Evolutionary conservation across 1,139 yeast genomes (phyloP), one percentile per base, ranked within the genome.

Genomic region (Kodamaea suecica): DNA sequence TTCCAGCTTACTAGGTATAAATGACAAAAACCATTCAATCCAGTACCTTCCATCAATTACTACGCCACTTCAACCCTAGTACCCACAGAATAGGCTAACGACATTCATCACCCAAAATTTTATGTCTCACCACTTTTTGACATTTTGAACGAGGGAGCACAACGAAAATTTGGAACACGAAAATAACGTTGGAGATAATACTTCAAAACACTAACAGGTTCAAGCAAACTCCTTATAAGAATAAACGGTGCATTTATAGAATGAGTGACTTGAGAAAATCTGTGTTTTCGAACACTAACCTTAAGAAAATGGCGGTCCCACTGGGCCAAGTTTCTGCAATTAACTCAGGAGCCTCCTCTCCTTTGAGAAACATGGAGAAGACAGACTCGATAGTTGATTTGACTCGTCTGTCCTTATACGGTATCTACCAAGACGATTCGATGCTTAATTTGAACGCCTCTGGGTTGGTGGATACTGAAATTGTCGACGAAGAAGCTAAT

Each of bases 321-420:
- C 13, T n/a, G 12, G 36, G 38, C 11, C 30, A 36, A 25, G 14
- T 23, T 2, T 38, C 42, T 4, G 40, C 37, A 11, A 15, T 30
- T 29, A 39, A 36, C 29, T 43, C 50, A 5, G 43, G 48, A 5
- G 39, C 44, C 15, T 37, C 49, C 14, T 41, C 47, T 15, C 44
- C 46, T 6, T 28, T 55, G 10, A 39, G 29, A 16, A 33, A 37
- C 16, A 65, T 69, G 56, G 62, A 61, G 36, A 66, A 65, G 39
- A 63, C 70, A 3, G 74, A 66, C 39, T 69, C 76, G 9, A 61
- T 67, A 6, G 45, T 67, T 36, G 72, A 72, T 42, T 59, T 75
- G 38, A 73, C 78, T 20, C 65, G 66, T 34, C 77, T 80, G 1
- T 63, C 73, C 11, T 56, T 76, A 37, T 74, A 70, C 48, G 64